A percentile compares a stretch with the other conserved stretches of the same genome.
These are phyloP conservation scores for Pyrenula massariospora DNA, from an alignment of 495 filamentous ascomycete genomes.

Conservation along the genomic window DNA sequence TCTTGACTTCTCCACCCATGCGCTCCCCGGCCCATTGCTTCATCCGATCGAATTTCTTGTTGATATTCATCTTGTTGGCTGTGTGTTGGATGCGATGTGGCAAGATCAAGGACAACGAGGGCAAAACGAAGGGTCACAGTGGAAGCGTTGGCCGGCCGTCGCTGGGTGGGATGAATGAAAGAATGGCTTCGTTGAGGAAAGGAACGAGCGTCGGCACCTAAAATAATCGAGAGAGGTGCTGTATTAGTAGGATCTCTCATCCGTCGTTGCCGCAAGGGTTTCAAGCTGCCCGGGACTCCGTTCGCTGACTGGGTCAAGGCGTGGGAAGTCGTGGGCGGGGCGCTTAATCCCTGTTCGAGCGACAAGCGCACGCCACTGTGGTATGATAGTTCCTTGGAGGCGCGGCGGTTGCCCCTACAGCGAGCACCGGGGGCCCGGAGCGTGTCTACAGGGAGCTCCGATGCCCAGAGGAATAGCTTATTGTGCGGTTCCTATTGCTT, in stretches of 20 bases:
- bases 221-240: background rate
- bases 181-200: background rate
- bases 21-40: constrained; percentile 98
- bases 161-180: background rate
- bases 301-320: background rate
- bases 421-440: background rate
- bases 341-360: background rate
- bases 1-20: constrained; percentile 91
- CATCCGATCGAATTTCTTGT: constrained; percentile 91
- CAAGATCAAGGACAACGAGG: background rate
- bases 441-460: too few species aligned
- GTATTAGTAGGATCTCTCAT: background rate
- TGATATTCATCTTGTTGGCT: constrained; percentile 63
- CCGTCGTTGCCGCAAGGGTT: background rate
- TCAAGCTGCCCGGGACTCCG: background rate
- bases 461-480: too few species aligned
- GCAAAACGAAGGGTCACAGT: background rate
- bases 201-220: background rate
- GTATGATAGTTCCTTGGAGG: background rate
- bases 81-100: background rate
- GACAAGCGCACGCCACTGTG: background rate
- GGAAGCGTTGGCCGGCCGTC: background rate
- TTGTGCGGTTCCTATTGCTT: too few species aligned
- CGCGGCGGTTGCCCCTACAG: background rate
- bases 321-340: background rate